Evolutionary conservation across 306 rosid species (phyloP), one percentile per base, ranked within the genome.

Genomic region (Myrica gale): DNA sequence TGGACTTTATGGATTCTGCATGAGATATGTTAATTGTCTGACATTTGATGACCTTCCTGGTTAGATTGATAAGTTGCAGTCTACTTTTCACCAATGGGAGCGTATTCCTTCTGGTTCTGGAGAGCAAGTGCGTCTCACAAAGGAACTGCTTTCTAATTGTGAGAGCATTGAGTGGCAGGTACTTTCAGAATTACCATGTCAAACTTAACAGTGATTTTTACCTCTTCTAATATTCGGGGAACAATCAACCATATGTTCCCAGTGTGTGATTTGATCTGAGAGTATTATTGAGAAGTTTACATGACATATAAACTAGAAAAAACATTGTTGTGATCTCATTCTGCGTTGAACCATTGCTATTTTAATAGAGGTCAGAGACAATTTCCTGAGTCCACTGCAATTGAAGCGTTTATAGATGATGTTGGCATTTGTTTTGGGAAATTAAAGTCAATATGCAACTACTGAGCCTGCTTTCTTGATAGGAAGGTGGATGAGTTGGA

Each of bases 81-180:
- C 93, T 70, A 82, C 89, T 61, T 92, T 90, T 86, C 90, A 84
- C 73, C 91, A 90, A 85, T 92, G 98, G 99, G 89, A 88, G 79
- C 87, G 72, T 52, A 54, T 85, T 74, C 72, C 87, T 46, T 67
- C 79, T 67, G 83, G 80, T 82, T 26, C 82, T 43, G 96, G 82
- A 51, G 91, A 92, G 81, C 89, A 85, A 80, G 37, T 74, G 37
- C 86, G 57, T 57, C 93, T 87, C 74, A 77, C 89, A 71, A 90
- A 92, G 84, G 97, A 90, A 74, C 84, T 96, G 71, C 74, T 90
- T 74, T 65, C 94, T 77, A 63, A 61, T 76, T 90, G 98, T 79
- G 97, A 86, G 71, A 90, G 97, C 83, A 83, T 90, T 80, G 98
- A 84, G 47, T 96, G 99, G 99, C 98, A 96, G 98, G 99, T 96